Evolutionary conservation across 495 filamentous ascomycete genomes (phyloP), one percentile per base, ranked within the genome.

Genomic region (Entonaema liquescens): DNA sequence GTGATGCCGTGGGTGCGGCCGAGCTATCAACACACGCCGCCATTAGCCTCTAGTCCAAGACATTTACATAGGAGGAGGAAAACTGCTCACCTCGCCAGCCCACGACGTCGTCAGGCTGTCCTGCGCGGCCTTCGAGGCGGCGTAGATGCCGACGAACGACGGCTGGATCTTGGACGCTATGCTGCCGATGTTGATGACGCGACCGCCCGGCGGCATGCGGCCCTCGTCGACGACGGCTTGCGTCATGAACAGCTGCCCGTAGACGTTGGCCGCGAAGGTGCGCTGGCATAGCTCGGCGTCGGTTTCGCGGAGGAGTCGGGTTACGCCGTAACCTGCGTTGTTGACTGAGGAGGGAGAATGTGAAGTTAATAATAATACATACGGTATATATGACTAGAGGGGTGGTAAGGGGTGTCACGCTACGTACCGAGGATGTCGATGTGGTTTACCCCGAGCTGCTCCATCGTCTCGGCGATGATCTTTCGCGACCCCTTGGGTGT

Each of bases 151-250:
- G 12, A 70, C 12, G 1, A 28, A 55, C 0, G 54, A 0, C 17
- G 52, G 65, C 8, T 66, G 59, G 21, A 71, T 47, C 57, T 72
- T 75, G 6, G 84, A 81, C 5, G 76, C 78, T 15, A 83, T 76
- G 15, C 79, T 80, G 11, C 81, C 80, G n/a, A 84, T 76, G 55
- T 83, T 81, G 65, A 85, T 78, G 35, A 84, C 80, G 2, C 83
- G 78, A 9, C 83, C 81, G 2, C 80, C 82, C 0, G 64, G 76
- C 0, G 79, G 75, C 77, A 84, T 79, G 26, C 78, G 75, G 1
- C 82, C 81, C 2, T 83, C 57, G 11, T 54, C 38, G 1, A 77
- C 58, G n/a, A 72, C 73, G 0, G 79, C 78, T 61, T 83, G 81
- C 6, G 78, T 78, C 55, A 82, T 59, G 68, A 79, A 81, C 8